Percentiles rank a stretch among this genome's conserved stretches.
Conservation (phyloP, 1,284 basidiomycete species). For the Heterobasidion annosum region DNA sequence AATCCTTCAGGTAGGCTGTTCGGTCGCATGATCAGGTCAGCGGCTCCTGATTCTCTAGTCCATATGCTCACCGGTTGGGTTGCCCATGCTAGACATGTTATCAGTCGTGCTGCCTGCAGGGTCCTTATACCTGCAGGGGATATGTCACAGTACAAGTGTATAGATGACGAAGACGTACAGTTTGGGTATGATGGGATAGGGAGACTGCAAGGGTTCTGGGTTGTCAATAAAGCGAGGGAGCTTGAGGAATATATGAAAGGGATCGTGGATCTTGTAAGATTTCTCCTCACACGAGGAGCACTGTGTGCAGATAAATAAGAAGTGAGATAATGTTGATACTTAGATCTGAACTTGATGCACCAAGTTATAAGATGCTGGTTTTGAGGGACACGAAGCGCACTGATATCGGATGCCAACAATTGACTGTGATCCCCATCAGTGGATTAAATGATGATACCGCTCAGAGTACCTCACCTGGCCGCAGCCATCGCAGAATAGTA, state of each 20-base stretch:
- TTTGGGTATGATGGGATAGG: slow-evolving; percentile 55
- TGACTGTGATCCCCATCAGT: slow-evolving; percentile 25
- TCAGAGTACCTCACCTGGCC: slow-evolving; percentile 32
- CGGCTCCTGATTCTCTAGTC: neutral
- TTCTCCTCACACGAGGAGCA: slow-evolving; percentile 71
- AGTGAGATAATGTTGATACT: neutral
- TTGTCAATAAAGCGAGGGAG: slow-evolving; percentile 67
- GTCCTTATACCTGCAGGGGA: slow-evolving; percentile 42
- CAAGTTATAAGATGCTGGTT: slow-evolving; percentile 51
- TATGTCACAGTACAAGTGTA: neutral
- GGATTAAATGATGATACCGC: neutral
- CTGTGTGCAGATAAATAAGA: slow-evolving; percentile 28
- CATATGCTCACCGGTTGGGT: slow-evolving; percentile 46
- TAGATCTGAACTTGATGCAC: slow-evolving; percentile 28
- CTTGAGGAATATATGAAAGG: slow-evolving; percentile 82
- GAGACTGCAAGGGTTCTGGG: slow-evolving; percentile 45
- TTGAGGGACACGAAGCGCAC: slow-evolving; percentile 68
- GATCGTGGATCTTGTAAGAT: slow-evolving; percentile 74
- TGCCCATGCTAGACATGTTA: slow-evolving; percentile 26
- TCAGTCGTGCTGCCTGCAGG: slow-evolving; percentile 50
- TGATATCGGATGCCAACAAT: slow-evolving; percentile 70
- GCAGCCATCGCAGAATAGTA: slow-evolving; percentile 30
- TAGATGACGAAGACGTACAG: slow-evolving; percentile 42
- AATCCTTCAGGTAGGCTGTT: slow-evolving; percentile 58
- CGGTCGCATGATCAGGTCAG: neutral